Base-by-base conservation (phyloP, 345 rosid species). In the Psidium guajava region DNA sequence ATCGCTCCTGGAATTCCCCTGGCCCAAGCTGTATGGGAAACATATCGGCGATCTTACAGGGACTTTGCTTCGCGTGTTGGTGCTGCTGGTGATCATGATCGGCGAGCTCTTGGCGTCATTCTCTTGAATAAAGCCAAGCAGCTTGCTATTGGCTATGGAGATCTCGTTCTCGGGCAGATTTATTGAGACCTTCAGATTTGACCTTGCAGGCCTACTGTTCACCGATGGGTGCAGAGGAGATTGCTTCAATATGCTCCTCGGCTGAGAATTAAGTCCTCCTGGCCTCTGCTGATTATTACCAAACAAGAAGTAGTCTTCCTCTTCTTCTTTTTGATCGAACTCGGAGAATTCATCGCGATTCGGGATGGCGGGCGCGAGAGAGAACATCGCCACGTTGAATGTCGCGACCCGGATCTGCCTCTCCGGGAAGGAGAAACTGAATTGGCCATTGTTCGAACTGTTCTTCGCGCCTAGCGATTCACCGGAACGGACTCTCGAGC, bases 151-250 rank as follows among this genome's bases (percentile, higher is more conserved):
- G 10, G 99, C 93, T 80, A 95, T 88, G 3, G 99, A 95, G 58
- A 95, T 97, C 94, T 97, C 99, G 84, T 97, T 93, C 15, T 97
- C 98, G 6, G 99, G 98, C 40, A 97, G 95, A 88, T 97, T 95
- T 82, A 97, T 95, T 3, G 95, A 94, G 54, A 95, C 99, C 90
- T 92, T 95, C 57, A 89, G 86, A 87, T 92, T 94, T 3, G 94
- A 89, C 86, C 88, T 88, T 0, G 91, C 77, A 13, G 84, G 74
- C 87, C 87, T 91, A 52, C 85, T 86, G 42, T 87, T 88, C 83
- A 85, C 86, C 36, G 84, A 16, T 18, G 83, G 57, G 86, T 93
- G 94, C 86, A 92, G 81, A 2, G 98, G 97, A 89, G 98, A 95
- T 84, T 93, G 99, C 95, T 95, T 97, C 54, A 97, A 87, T 83